phyloP scores from a whole-genome alignment of 2,329 filamentous ascomycete species.

The Fusarium sp. region DNA sequence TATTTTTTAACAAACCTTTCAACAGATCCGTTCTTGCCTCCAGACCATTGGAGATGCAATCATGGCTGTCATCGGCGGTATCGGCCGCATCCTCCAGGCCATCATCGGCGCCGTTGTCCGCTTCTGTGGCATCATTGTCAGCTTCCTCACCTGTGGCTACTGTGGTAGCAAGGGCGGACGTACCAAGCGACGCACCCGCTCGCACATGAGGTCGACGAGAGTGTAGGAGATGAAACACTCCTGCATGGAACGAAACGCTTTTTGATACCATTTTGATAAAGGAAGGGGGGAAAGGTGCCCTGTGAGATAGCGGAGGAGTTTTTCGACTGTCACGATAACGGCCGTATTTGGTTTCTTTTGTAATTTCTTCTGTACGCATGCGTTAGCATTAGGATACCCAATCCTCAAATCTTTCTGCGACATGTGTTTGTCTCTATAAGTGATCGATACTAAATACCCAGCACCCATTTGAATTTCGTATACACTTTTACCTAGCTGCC shows the following conservation, averaged over 20 bases:
- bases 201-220: constrained; percentile 34
- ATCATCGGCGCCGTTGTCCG: constrained; percentile 75
- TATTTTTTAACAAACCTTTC: constrained; percentile 25
- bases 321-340: constrained; percentile 23
- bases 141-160: constrained; percentile 69
- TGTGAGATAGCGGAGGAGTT: constrained; percentile 1
- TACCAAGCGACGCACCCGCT: constrained; percentile 19
- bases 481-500: too few species aligned
- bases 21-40: constrained; percentile 68
- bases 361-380: constrained; percentile 19
- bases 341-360: constrained; percentile 23
- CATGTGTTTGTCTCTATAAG: background rate
- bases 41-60: constrained; percentile 73
- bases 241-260: background rate
- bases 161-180: constrained; percentile 43
- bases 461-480: too few species aligned
- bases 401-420: constrained; percentile 30
- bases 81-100: constrained; percentile 71
- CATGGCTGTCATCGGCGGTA: constrained; percentile 75
- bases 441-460: background rate
- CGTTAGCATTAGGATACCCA: constrained; percentile 45
- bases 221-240: constrained; percentile 2
- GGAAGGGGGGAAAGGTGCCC: background rate
- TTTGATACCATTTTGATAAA: constrained; percentile 21
- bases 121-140: constrained; percentile 74